phyloP scores from a whole-genome alignment of 1,284 basidiomycete species.

The Marasmius tenuissimus region DNA sequence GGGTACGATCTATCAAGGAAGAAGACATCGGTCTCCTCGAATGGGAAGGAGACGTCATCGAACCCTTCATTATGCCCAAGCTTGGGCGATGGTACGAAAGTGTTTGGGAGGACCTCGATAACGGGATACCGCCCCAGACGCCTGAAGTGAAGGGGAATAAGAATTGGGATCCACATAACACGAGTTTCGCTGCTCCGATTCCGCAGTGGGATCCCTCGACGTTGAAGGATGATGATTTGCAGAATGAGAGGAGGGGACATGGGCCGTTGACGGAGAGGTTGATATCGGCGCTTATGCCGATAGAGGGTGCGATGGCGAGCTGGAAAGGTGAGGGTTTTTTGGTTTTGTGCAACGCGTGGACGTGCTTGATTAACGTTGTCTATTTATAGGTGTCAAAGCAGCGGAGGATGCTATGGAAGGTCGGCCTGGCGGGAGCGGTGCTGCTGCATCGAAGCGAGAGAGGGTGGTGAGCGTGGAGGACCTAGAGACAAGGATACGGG shows the following conservation, averaged over 20 bases:
- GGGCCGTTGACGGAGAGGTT: conserved; percentile 81
- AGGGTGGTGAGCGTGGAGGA: conserved; percentile 67
- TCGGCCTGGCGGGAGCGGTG: conserved; percentile 69
- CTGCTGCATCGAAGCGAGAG: conserved; percentile 69
- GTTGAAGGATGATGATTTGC: conserved; percentile 60
- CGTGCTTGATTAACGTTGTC: conserved; percentile 33
- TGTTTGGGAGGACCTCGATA: conserved; percentile 91
- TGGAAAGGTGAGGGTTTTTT: neutral
- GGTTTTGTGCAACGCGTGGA: neutral
- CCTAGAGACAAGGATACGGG: conserved; percentile 66
- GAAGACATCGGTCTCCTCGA: conserved; percentile 91
- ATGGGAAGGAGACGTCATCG: conserved; percentile 84
- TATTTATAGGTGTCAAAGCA: conserved; percentile 75
- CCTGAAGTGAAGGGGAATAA: conserved; percentile 13
- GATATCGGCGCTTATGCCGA: conserved; percentile 75
- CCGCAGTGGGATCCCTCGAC: conserved; percentile 76
- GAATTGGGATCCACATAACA: conserved; percentile 20
- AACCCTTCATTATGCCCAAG: conserved; percentile 84
- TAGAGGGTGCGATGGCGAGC: conserved; percentile 30
- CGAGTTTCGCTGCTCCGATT: conserved; percentile 39
- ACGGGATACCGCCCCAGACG: conserved; percentile 26
- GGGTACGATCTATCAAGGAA: conserved; percentile 82
- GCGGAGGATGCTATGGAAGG: conserved; percentile 84
- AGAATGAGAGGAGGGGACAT: conserved; percentile 71
- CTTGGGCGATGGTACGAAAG: conserved; percentile 89